Percentiles rank a stretch among this genome's conserved stretches.
Evolutionary conservation across 176 grass and related monocot species (phyloP).

Genomic region (Chloris gayana): DNA sequence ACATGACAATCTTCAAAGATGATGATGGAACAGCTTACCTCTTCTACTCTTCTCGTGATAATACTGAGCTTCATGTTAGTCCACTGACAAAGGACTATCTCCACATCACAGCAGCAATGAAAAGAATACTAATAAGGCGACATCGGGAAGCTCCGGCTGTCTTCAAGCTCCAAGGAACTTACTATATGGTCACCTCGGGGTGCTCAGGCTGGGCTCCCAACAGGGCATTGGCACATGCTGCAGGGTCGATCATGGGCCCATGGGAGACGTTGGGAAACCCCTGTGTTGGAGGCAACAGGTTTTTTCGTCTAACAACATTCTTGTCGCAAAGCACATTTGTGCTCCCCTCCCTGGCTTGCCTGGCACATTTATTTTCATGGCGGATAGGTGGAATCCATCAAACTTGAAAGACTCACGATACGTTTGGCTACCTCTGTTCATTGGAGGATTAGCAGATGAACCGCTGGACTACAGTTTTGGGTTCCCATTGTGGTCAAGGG

Average conservation of each 20-base stretch:
- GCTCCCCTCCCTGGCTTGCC: slow-evolving; percentile 73
- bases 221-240: slow-evolving; percentile 68
- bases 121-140: slow-evolving; percentile 60
- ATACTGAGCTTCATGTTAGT: slow-evolving; percentile 82
- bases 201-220: slow-evolving; percentile 93
- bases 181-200: slow-evolving; percentile 95
- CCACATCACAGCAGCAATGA: slow-evolving; percentile 53
- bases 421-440: slow-evolving; percentile 75
- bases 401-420: slow-evolving; percentile 84
- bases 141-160: slow-evolving; percentile 83
- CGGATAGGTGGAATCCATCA: slow-evolving; percentile 90
- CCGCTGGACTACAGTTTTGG: slow-evolving; percentile 82
- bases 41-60: slow-evolving; percentile 73
- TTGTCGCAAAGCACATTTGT: slow-evolving; percentile 92
- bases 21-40: slow-evolving; percentile 74
- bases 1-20: slow-evolving; percentile 94
- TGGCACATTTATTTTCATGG: slow-evolving; percentile 91
- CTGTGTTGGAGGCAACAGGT: slow-evolving; percentile 79
- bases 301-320: slow-evolving; percentile 74
- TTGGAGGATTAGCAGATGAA: slow-evolving; percentile 79
- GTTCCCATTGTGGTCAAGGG: slow-evolving; percentile 73
- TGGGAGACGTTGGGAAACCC: slow-evolving; percentile 93
- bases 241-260: slow-evolving; percentile 74
- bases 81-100: slow-evolving; percentile 76
- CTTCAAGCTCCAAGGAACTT: slow-evolving; percentile 74